phyloP scores from a whole-genome alignment of 352 stramenopile species.

The Globisporangium carolinianum region DNA sequence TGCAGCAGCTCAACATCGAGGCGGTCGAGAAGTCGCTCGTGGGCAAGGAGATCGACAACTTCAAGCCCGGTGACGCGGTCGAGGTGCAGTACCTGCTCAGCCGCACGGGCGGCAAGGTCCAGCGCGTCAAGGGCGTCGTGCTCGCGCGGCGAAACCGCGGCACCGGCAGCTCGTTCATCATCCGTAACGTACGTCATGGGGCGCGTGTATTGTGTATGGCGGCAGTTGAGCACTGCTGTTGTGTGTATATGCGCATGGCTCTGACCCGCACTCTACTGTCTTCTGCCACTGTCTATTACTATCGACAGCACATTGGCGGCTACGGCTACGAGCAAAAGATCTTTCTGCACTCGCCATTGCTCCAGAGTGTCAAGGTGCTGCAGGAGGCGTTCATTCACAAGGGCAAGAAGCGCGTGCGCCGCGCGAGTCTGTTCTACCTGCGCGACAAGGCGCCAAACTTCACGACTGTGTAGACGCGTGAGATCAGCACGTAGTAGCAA shows the following conservation, averaged over 20 bases:
- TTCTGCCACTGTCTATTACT: background rate
- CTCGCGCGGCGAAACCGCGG: slow-evolving; percentile 75
- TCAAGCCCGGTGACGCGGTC: slow-evolving; percentile 73
- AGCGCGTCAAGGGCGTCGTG: slow-evolving; percentile 78
- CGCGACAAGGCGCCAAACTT: slow-evolving; percentile 77
- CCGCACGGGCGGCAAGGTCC: slow-evolving; percentile 59
- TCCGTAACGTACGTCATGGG: slow-evolving; percentile 62
- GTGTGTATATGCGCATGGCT: background rate
- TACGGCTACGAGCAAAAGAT: slow-evolving; percentile 87
- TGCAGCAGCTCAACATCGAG: slow-evolving; percentile 64
- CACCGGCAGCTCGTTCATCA: slow-evolving; percentile 78
- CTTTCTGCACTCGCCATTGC: slow-evolving; percentile 82
- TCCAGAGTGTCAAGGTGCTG: slow-evolving; percentile 85
- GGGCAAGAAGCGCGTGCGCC: slow-evolving; percentile 87
- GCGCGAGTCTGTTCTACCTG: slow-evolving; percentile 88
- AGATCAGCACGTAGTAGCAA: background rate
- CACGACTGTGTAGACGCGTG: slow-evolving; percentile 57
- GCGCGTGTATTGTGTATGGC: background rate
- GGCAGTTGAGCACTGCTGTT: background rate
- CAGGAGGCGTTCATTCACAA: slow-evolving; percentile 89
- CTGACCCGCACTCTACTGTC: background rate
- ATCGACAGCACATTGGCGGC: slow-evolving; percentile 64
- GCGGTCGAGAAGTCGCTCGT: slow-evolving; percentile 53
- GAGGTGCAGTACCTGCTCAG: slow-evolving; percentile 80
- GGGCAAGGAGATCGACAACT: slow-evolving; percentile 61